Evolutionary conservation across 805 yeast species (phyloP).

Genomic region (Saturnispora bothae): DNA sequence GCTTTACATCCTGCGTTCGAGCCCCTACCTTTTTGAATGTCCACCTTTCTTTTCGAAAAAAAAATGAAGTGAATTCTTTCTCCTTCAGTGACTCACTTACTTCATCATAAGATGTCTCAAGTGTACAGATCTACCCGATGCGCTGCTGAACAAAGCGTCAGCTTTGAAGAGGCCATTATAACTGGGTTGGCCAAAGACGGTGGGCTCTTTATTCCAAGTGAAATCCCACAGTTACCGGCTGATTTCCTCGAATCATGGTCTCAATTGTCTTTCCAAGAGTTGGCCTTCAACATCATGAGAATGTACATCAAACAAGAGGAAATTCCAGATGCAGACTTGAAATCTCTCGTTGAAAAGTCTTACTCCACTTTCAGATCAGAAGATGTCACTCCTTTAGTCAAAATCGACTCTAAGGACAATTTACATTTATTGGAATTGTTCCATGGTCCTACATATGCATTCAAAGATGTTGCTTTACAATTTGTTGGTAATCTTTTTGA

Average conservation of each 20-base stretch:
- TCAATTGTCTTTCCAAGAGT: constrained; percentile 65
- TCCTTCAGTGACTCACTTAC: neutral
- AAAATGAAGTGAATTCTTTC: no score
- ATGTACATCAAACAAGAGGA: constrained; percentile 65
- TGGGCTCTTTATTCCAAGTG: constrained; percentile 84
- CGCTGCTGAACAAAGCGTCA: constrained; percentile 35
- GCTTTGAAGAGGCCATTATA: constrained; percentile 75
- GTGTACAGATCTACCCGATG: constrained; percentile 77
- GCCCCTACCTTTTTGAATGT: neutral
- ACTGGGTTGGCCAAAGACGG: constrained; percentile 96
- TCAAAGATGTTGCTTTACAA: constrained; percentile 97
- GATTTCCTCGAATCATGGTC: constrained; percentile 59
- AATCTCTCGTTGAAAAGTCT: constrained; percentile 51
- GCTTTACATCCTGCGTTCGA: no score
- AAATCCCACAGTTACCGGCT: constrained; percentile 53
- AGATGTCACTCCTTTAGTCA: constrained; percentile 78
- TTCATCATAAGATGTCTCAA: constrained; percentile 32
- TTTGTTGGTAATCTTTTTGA: constrained; percentile 96
- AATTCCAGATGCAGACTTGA: constrained; percentile 61
- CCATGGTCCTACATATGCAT: constrained; percentile 99
- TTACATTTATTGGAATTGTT: constrained; percentile 80
- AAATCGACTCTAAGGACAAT: constrained; percentile 36
- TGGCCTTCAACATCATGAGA: constrained; percentile 80
- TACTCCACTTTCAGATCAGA: constrained; percentile 84
- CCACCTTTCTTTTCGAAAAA: neutral